Evolutionary conservation across 495 filamentous ascomycete genomes (phyloP), one percentile per base, ranked within the genome.

Genomic region (Choiromyces venosus): DNA sequence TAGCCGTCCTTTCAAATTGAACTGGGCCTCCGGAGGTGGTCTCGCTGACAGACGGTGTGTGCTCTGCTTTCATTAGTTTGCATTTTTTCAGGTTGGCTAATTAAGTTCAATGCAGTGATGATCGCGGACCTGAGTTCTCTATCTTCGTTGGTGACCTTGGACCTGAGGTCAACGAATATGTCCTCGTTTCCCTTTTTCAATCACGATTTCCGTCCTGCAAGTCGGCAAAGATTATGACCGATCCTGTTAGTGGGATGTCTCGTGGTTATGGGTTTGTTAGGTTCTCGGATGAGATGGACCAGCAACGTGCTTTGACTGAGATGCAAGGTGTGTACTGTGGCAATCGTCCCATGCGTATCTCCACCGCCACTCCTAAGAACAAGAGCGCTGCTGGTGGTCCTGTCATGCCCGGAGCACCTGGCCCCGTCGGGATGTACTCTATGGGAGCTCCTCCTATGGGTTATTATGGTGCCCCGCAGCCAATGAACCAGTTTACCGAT

Each of bases 301-400:
- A 97, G 85, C 95, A 98, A 86, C 91, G 92, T 46, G 95, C 95
- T 66, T 86, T 99, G 38, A 90, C 89, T 68, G 94, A 98, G 86
- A 99, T 99, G 95, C 95, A 98, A 84, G 95, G 95, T 77, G 95
- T 99, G 66, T 99, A 98, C 86, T 98, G 96, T 81, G 95, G 95
- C 77, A 99, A 99, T 82, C 90, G 95, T 65, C 96, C 95, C 33
- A 99, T 99, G 96, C 91, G 95, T 78, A 97, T 99, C 81, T 97
- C 93, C 52, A 97, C 95, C 66, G 95, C 95, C 5, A 99, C 95
- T 21, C 95, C 95, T 19, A 98, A 98, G 91, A 97, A 93, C 85
- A 92, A 92, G 86, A 83, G 83, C 73, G 89, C 88, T 67, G 81
- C 82, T 65, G 83, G 83, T 69, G 89, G 87, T 64, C 89, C 86